phyloP scores from a whole-genome alignment of 2,329 filamentous ascomycete species.

The Botryotinia calthae region DNA sequence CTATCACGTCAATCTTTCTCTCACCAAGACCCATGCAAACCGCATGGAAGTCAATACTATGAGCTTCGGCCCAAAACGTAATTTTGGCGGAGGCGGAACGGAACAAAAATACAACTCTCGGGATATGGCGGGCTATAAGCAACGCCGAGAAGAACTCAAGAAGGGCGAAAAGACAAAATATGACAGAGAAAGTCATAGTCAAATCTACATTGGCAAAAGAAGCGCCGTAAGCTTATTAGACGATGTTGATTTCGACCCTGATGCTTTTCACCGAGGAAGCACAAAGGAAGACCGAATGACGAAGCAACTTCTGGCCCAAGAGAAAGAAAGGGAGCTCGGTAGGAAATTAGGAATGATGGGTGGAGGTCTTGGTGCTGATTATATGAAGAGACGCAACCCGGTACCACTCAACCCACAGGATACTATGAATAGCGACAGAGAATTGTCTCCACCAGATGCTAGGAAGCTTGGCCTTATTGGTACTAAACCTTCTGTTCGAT shows the following conservation, averaged over 20 bases:
- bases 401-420: conserved; percentile 22
- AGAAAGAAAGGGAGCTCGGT: conserved; percentile 71
- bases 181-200: conserved; percentile 57
- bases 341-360: conserved; percentile 64
- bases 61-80: conserved; percentile 45
- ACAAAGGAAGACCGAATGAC: conserved; percentile 66
- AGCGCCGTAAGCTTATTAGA: conserved; percentile 64
- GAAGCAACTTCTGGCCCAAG: conserved; percentile 61
- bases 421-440: conserved; percentile 17
- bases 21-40: conserved; percentile 64
- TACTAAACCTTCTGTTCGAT: conserved; percentile 47
- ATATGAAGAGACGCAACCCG: conserved; percentile 51
- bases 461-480: conserved; percentile 46
- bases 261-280: conserved; percentile 50
- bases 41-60: conserved; percentile 79
- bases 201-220: conserved; percentile 52
- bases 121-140: conserved; percentile 30
- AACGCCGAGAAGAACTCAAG: conserved; percentile 30
- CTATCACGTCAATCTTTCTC: conserved; percentile 80
- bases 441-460: conserved; percentile 44
- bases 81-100: conserved; percentile 38
- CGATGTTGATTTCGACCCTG: conserved; percentile 57
- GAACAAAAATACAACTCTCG: conserved; percentile 31
- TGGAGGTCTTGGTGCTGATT: conserved; percentile 65
- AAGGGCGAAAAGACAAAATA: conserved; percentile 45